Conservation (phyloP, 495 filamentous ascomycete genomes). For the Ascodesmis nigricans region DNA sequence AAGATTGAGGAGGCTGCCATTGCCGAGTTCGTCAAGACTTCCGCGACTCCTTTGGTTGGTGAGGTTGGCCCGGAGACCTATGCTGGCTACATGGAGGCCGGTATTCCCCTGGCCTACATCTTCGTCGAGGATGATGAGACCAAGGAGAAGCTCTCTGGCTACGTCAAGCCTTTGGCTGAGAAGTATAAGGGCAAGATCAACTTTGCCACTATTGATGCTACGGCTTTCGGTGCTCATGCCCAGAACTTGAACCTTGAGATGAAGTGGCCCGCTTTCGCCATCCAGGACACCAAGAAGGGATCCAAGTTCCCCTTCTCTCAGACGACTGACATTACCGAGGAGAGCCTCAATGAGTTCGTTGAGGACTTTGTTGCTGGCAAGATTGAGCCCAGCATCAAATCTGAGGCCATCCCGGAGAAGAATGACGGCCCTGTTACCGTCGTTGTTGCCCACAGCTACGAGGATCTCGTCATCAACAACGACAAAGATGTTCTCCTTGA, state of each 20-base stretch:
- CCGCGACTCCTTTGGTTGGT: conserved; percentile 77
- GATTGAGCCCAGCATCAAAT: conserved; percentile 89
- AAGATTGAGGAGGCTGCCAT: conserved; percentile 58
- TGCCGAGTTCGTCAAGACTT: conserved; percentile 57
- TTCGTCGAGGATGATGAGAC: conserved; percentile 88
- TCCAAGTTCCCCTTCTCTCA: conserved; percentile 92
- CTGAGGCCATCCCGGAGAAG: conserved; percentile 85
- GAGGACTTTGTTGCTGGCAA: conserved; percentile 73
- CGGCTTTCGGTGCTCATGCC: conserved; percentile 83
- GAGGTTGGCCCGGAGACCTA: conserved; percentile 98
- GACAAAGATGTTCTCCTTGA: conserved; percentile 93
- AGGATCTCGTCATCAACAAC: conserved; percentile 77
- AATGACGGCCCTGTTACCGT: conserved; percentile 78
- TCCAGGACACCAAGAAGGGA: conserved; percentile 91
- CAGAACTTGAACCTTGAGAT: conserved; percentile 93
- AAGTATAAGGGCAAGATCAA: conserved; percentile 69
- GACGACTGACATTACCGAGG: conserved; percentile 51
- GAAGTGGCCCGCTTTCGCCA: conserved; percentile 91
- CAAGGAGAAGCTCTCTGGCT: conserved; percentile 50
- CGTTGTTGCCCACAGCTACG: conserved; percentile 85
- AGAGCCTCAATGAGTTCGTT: conserved; percentile 63
- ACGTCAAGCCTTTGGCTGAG: conserved; percentile 41
- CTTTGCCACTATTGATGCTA: conserved; percentile 95
- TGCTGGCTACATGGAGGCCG: conserved; percentile 83
- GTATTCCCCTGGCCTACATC: conserved; percentile 88